These are phyloP conservation scores for Neoscytalidium dimidiatum DNA, from an alignment of 2,329 filamentous ascomycete genomes.

Conservation along the genomic window DNA sequence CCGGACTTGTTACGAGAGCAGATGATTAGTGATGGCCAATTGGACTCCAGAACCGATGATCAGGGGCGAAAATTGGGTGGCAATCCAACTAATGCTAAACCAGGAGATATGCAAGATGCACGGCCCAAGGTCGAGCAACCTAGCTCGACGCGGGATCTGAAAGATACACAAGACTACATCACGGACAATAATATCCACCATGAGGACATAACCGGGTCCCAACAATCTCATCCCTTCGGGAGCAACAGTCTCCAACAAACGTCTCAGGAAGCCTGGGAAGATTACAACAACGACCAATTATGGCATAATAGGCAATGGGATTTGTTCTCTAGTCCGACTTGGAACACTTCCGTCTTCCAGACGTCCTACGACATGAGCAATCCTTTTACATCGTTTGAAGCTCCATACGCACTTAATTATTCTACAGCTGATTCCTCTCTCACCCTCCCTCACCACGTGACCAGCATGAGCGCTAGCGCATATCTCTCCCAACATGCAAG, in stretches of 20 bases:
- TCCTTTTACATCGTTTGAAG: background rate
- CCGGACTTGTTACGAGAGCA: background rate
- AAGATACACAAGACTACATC: background rate
- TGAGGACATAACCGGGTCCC: background rate
- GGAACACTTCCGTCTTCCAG: background rate
- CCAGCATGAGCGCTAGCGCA: too few relatives aligned
- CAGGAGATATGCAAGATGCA: background rate
- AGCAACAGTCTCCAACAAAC: background rate
- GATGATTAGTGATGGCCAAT: background rate
- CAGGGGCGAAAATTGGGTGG: too few relatives aligned
- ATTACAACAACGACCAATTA: background rate
- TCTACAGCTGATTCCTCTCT: background rate
- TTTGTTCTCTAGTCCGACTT: background rate
- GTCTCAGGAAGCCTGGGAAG: background rate
- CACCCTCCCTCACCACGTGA: background rate
- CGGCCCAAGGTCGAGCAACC: background rate
- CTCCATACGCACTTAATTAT: background rate
- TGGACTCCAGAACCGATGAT: too few relatives aligned
- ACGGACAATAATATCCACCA: background rate
- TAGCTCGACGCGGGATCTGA: too few relatives aligned
- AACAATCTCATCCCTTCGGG: background rate
- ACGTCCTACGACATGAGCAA: background rate
- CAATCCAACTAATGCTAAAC: background rate
- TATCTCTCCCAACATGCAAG: too few relatives aligned
- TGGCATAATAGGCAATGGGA: background rate